Conservation (phyloP, 352 stramenopile species). For the Phytophthora syringae region DNA sequence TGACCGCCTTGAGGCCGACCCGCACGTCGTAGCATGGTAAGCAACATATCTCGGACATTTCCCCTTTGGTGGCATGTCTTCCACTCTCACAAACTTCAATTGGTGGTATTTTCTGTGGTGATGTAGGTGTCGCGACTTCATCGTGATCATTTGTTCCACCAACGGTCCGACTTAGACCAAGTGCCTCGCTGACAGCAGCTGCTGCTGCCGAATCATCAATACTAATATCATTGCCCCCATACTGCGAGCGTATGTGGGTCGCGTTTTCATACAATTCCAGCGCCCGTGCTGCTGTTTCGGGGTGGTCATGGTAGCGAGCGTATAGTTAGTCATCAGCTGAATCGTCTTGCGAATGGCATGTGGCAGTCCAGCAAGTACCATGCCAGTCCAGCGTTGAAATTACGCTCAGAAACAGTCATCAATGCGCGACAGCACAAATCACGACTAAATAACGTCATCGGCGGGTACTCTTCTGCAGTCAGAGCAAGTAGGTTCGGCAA, state of each 20-base stretch:
- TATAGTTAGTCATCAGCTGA: constrained; percentile 48
- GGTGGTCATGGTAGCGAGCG: constrained; percentile 39
- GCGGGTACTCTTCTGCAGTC: constrained; percentile 68
- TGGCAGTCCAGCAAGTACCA: constrained; percentile 84
- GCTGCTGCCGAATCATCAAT: constrained; percentile 31
- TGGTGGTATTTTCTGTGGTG: neutral
- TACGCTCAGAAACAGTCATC: constrained; percentile 52
- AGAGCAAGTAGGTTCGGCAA: constrained; percentile 71
- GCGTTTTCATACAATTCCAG: constrained; percentile 26
- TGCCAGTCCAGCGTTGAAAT: constrained; percentile 72
- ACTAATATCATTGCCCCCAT: neutral
- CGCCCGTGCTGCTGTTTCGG: constrained; percentile 39
- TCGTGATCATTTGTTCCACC: constrained; percentile 2
- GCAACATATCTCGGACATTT: constrained; percentile 29
- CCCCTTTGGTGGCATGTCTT: neutral
- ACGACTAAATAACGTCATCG: constrained; percentile 47
- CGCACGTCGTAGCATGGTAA: constrained; percentile 58
- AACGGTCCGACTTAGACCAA: constrained; percentile 49
- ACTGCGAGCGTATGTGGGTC: neutral
- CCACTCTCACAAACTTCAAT: neutral
- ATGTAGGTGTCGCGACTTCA: neutral
- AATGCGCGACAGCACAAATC: constrained; percentile 57
- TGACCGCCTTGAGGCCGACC: constrained; percentile 54
- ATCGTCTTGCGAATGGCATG: constrained; percentile 54
- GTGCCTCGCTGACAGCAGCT: constrained; percentile 71